A percentile compares a stretch with the other conserved stretches of the same genome.
Conservation (phyloP, 2,329 filamentous ascomycete species). For the Cylindrodendrum hubeiense region DNA sequence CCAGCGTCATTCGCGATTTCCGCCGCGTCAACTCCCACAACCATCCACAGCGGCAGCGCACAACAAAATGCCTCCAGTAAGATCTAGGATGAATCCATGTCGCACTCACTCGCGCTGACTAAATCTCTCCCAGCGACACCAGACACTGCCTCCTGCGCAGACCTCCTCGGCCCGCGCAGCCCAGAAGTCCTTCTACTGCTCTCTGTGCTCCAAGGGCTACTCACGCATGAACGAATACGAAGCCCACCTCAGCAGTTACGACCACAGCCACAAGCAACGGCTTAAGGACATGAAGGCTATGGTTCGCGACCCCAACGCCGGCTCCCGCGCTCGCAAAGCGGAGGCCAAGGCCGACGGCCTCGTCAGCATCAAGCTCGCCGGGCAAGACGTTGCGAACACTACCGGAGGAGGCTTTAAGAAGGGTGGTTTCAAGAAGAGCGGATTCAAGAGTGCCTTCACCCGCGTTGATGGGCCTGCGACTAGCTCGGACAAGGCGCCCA, state of each 20-base stretch:
- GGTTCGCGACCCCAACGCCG: conserved; percentile 77
- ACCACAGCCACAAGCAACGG: conserved; percentile 94
- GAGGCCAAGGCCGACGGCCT: conserved; percentile 79
- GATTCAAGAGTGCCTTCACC: conserved; percentile 83
- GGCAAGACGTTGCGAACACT: conserved; percentile 43
- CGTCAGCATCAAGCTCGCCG: conserved; percentile 74
- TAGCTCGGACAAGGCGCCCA: conserved; percentile 54
- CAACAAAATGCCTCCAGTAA: conserved; percentile 67
- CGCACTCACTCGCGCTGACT: neutral
- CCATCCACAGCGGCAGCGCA: neutral
- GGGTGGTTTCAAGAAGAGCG: conserved; percentile 83
- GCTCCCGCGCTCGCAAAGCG: conserved; percentile 74
- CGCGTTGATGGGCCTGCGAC: conserved; percentile 57
- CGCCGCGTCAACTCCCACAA: neutral
- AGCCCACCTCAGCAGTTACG: conserved; percentile 92
- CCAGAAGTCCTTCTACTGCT: conserved; percentile 84
- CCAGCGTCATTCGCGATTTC: neutral
- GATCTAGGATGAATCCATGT: conserved; percentile 53
- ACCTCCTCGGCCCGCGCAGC: conserved; percentile 79
- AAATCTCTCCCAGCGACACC: conserved; percentile 60
- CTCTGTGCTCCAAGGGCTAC: conserved; percentile 94
- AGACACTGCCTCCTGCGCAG: conserved; percentile 69
- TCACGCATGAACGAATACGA: conserved; percentile 96
- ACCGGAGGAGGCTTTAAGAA: conserved; percentile 70
- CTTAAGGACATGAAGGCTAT: conserved; percentile 90